Conservation (phyloP, 805 yeast species). For the Suhomyces sp. region DNA sequence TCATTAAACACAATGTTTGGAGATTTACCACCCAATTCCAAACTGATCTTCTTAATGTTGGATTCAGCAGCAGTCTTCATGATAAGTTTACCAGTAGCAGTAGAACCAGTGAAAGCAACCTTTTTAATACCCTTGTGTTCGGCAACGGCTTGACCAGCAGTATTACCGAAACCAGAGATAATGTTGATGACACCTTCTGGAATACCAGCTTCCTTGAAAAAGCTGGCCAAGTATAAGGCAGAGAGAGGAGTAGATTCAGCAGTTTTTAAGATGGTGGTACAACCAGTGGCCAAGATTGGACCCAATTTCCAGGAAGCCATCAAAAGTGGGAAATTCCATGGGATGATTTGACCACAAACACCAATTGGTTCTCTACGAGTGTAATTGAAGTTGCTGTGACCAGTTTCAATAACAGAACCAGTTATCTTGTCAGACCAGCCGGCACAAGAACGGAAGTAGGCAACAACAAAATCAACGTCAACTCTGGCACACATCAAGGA, state of each 20-base stretch:
- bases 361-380: constrained; percentile 90
- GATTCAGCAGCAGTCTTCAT: constrained; percentile 78
- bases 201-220: constrained; percentile 77
- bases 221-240: constrained; percentile 70
- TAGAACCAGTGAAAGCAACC: constrained; percentile 94
- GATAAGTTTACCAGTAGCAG: constrained; percentile 82
- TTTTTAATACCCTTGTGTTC: constrained; percentile 80
- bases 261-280: constrained; percentile 82
- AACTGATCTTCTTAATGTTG: constrained; percentile 83
- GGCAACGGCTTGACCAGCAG: constrained; percentile 79
- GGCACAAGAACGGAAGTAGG: constrained; percentile 78
- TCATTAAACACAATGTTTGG: constrained; percentile 88
- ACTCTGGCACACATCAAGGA: constrained; percentile 67
- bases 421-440: constrained; percentile 89
- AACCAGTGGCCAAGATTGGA: constrained; percentile 90
- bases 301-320: constrained; percentile 96
- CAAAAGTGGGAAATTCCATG: constrained; percentile 95
- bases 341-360: constrained; percentile 93
- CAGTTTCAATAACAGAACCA: constrained; percentile 77
- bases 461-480: constrained; percentile 69
- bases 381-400: constrained; percentile 68
- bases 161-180: constrained; percentile 82
- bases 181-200: constrained; percentile 91
- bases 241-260: constrained; percentile 93
- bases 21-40: constrained; percentile 96